Evolutionary conservation across 2,329 filamentous ascomycete species (phyloP).

Genomic region (Talaromyces piceae): DNA sequence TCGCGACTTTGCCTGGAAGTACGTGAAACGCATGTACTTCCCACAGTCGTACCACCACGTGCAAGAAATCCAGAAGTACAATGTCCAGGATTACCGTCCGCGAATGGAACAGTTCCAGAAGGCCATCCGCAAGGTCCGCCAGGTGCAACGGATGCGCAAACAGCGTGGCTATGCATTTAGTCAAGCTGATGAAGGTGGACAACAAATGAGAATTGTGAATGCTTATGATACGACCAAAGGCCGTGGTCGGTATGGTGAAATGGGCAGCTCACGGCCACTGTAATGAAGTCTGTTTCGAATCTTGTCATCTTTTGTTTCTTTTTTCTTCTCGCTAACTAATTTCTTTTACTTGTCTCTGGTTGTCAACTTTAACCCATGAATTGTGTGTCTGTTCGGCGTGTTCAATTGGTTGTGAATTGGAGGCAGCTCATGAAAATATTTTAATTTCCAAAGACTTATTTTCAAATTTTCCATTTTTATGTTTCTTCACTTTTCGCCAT

Average conservation of each 20-base stretch:
- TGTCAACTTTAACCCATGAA: neutral
- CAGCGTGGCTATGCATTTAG: slow-evolving; percentile 98
- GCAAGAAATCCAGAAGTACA: slow-evolving; percentile 99
- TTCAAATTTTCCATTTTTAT: slow-evolving; percentile 5
- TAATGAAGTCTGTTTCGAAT: slow-evolving; percentile 6
- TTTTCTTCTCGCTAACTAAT: neutral
- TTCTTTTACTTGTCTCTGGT: neutral
- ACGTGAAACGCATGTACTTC: slow-evolving; percentile 92
- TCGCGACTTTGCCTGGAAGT: slow-evolving; percentile 94
- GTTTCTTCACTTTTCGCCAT: no score
- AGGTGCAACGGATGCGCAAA: slow-evolving; percentile 98
- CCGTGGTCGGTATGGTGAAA: slow-evolving; percentile 89
- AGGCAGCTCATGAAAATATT: neutral
- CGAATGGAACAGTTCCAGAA: slow-evolving; percentile 99
- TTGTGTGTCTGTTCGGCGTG: neutral
- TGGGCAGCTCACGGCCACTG: slow-evolving; percentile 56
- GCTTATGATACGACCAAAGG: slow-evolving; percentile 95
- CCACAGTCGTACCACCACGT: slow-evolving; percentile 96
- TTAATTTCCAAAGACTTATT: neutral
- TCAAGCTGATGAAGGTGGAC: slow-evolving; percentile 78
- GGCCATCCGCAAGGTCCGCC: slow-evolving; percentile 93
- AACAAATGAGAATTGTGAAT: slow-evolving; percentile 84
- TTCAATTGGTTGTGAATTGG: neutral
- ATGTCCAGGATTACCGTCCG: slow-evolving; percentile 96
- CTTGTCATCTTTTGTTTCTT: neutral